These are phyloP conservation scores for Hygrophorus pudorinus DNA, from an alignment of 768 basidiomycete genomes.

Conservation along the genomic window DNA sequence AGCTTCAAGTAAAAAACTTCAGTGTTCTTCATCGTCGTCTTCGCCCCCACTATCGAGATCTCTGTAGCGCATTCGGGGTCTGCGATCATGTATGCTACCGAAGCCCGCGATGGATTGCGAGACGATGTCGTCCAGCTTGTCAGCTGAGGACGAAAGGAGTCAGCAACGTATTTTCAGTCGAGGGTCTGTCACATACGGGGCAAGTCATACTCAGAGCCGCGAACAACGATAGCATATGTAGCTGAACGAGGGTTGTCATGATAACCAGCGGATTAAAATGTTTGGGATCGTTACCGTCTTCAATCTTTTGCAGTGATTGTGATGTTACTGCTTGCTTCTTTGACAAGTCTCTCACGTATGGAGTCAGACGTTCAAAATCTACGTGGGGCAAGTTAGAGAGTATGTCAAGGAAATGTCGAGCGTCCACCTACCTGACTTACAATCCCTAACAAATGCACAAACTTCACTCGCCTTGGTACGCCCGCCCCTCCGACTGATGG, in stretches of 20 bases:
- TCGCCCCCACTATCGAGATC: constrained; percentile 12
- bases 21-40: constrained; percentile 13
- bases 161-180: too few species aligned
- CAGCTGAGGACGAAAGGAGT: constrained; percentile 14
- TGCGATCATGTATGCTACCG: background rate
- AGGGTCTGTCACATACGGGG: constrained; percentile 19
- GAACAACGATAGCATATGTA: constrained; percentile 61
- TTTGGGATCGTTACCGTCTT: constrained; percentile 54
- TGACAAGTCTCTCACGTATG: constrained; percentile 58
- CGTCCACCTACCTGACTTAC: constrained; percentile 49
- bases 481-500: constrained; percentile 59
- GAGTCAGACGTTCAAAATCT: constrained; percentile 77
- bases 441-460: constrained; percentile 62
- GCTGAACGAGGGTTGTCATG: constrained; percentile 29
- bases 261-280: background rate
- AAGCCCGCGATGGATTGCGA: constrained; percentile 33
- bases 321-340: constrained; percentile 86
- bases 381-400: background rate
- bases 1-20: background rate
- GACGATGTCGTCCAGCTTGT: constrained; percentile 64
- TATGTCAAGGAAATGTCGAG: background rate
- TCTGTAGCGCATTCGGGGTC: constrained; percentile 7
- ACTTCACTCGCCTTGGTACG: constrained; percentile 51
- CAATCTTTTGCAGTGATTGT: constrained; percentile 90
- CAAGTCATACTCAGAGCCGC: constrained; percentile 65